Conservation (phyloP, 129 eudicot genomes). For the Mikania micrantha region DNA sequence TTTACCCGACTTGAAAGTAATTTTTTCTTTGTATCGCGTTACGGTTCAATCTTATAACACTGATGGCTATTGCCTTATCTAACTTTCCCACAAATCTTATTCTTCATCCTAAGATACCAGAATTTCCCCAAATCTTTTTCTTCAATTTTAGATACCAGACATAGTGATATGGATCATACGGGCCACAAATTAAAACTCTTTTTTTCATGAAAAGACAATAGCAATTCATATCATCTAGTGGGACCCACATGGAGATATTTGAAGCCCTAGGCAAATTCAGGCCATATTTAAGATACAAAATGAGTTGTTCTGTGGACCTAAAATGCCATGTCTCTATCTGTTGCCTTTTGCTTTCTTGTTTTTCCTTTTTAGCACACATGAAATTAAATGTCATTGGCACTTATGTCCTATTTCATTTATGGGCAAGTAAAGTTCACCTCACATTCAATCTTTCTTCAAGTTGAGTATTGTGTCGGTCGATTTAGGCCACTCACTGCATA, state of each 20-base stretch:
- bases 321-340: slow-evolving; percentile 23
- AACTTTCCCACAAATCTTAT: background rate
- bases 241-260: slow-evolving; percentile 20
- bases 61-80: background rate
- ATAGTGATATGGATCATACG: background rate
- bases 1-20: too few species aligned
- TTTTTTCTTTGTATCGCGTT: background rate
- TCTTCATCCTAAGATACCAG: background rate
- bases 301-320: slow-evolving; percentile 35
- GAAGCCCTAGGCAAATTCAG: slow-evolving; percentile 11
- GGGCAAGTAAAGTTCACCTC: slow-evolving; percentile 19
- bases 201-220: background rate
- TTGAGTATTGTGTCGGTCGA: background rate
- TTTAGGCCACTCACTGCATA: slow-evolving; percentile 11
- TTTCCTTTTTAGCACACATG: slow-evolving; percentile 11
- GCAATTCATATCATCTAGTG: background rate
- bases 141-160: background rate
- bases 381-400: background rate
- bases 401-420: slow-evolving; percentile 14
- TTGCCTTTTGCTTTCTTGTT: slow-evolving; percentile 29
- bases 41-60: background rate
- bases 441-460: slow-evolving; percentile 3
- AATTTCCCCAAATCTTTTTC: background rate
- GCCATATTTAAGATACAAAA: slow-evolving; percentile 21
- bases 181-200: background rate